A percentile compares a stretch with the other conserved stretches of the same genome.
Conservation (phyloP, 176 grass and related monocot species). For the Triticum timopheevii region DNA sequence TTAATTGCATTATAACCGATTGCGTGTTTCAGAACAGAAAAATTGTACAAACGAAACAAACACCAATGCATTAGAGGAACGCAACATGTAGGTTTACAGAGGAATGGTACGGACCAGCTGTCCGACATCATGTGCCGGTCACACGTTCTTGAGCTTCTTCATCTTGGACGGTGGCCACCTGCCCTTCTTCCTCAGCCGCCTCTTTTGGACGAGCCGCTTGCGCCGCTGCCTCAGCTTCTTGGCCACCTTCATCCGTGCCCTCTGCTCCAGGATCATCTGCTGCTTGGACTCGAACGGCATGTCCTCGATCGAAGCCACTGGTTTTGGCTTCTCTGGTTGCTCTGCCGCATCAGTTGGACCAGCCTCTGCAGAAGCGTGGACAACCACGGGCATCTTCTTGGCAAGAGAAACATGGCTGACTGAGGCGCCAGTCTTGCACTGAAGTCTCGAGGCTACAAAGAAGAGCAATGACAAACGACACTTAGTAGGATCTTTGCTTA, state of each 20-base stretch:
- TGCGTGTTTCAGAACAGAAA: constrained; percentile 33
- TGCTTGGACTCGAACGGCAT: constrained; percentile 76
- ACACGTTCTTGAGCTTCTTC: constrained; percentile 84
- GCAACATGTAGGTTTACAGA: neutral
- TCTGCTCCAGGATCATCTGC: constrained; percentile 63
- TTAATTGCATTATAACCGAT: constrained; percentile 23
- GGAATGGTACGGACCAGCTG: neutral
- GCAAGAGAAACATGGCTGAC: constrained; percentile 8
- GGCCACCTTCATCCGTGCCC: constrained; percentile 60
- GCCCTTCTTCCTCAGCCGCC: constrained; percentile 81
- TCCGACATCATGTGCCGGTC: neutral
- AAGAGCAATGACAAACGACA: neutral
- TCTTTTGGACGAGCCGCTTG: constrained; percentile 72
- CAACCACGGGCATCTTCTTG: constrained; percentile 50
- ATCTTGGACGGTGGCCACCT: constrained; percentile 82
- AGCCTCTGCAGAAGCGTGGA: constrained; percentile 47
- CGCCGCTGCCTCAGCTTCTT: constrained; percentile 75
- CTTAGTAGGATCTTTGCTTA: constrained; percentile 2
- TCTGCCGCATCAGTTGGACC: constrained; percentile 31
- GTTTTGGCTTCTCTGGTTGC: constrained; percentile 45
- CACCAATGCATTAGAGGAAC: neutral
- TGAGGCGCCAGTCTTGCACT: constrained; percentile 36
- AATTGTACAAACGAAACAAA: constrained; percentile 15
- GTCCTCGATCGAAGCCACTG: constrained; percentile 40
- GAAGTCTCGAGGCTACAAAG: constrained; percentile 57